Evolutionary conservation across 2,329 filamentous ascomycete species (phyloP), one percentile per base, ranked within the genome.

Genomic region (Colletotrichum phormii): DNA sequence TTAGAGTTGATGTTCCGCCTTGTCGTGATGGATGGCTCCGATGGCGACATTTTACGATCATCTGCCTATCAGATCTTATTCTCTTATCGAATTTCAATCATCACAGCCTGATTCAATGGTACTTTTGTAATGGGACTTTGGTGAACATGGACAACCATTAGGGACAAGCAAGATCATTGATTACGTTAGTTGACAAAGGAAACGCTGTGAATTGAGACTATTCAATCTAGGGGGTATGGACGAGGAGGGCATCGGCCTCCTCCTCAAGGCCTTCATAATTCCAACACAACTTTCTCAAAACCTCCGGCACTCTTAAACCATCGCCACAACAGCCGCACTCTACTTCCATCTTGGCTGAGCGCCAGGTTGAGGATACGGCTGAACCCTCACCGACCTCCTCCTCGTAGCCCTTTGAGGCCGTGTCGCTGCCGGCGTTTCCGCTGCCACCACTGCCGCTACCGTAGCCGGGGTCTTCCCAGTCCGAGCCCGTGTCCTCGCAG

Each of bases 1-100:
- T 72, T 86, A 79, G 62, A 29, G 54, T 60, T 63, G 59, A 5
- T 1, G 31, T 5, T 7, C 31, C 5, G 24, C 18, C 1, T 64
- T 70, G 70, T 64, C 66, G 70, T 62, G 60, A 69, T 64, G n/a
- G 33, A 12, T n/a, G 42, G 3, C 4, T 4, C 8, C 26, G 26
- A 59, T 70, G 60, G 33, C 70, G 70, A 53, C 70, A 70, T 72
- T 8, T 13, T 11, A 18, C 15, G 42, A 18, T 18, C 4, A 61
- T 46, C 35, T n/a, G 6, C 26, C 26, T 29, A 15, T 57, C 29
- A 31, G 58, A 24, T n/a, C 9, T 31, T 7, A 22, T 12, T 24
- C 22, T n/a, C 42, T 49, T 5, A 22, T 5, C 26, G 33, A 31
- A 8, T 33, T 29, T 29, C 26, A 29, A 29, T 29, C 26, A 24